phyloP scores from a whole-genome alignment of 345 rosid genomes.

The Microcos paniculata region DNA sequence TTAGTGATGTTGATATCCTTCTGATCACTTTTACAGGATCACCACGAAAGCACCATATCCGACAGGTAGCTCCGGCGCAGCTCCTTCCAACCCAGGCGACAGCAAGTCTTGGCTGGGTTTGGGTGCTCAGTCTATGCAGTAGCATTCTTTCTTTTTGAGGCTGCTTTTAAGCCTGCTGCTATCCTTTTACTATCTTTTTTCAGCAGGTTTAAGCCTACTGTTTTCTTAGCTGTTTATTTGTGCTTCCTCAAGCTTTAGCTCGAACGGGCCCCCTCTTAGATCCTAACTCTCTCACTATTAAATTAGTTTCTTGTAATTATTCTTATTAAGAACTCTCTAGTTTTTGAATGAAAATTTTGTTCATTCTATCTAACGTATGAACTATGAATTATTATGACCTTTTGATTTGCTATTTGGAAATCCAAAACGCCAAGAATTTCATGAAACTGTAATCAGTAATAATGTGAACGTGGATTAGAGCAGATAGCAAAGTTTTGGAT shows the following conservation, averaged over 20 bases:
- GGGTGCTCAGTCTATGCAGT: conserved; percentile 45
- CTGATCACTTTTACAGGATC: conserved; percentile 41
- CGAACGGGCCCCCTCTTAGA: conserved; percentile 8
- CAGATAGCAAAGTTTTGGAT: neutral
- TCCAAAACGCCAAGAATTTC: neutral
- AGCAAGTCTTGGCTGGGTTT: conserved; percentile 74
- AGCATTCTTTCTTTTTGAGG: conserved; percentile 13
- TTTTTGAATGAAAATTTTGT: neutral
- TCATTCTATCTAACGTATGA: neutral
- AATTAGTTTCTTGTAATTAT: conserved; percentile 21
- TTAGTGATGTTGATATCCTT: conserved; percentile 1
- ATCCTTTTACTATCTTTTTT: neutral
- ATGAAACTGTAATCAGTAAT: neutral
- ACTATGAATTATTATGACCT: neutral
- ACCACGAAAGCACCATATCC: conserved; percentile 67
- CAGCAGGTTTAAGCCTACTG: conserved; percentile 20
- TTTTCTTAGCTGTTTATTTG: neutral
- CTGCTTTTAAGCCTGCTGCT: conserved; percentile 11
- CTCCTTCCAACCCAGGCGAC: conserved; percentile 35
- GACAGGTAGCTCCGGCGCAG: conserved; percentile 21
- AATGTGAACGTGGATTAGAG: neutral
- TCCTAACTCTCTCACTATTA: conserved; percentile 21
- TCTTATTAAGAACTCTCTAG: neutral
- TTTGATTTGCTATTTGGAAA: neutral
- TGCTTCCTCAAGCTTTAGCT: conserved; percentile 1